A percentile compares a stretch with the other conserved stretches of the same genome.
These are phyloP conservation scores for Pisolithus microcarpus DNA, from an alignment of 768 basidiomycete genomes.

Conservation along the genomic window DNA sequence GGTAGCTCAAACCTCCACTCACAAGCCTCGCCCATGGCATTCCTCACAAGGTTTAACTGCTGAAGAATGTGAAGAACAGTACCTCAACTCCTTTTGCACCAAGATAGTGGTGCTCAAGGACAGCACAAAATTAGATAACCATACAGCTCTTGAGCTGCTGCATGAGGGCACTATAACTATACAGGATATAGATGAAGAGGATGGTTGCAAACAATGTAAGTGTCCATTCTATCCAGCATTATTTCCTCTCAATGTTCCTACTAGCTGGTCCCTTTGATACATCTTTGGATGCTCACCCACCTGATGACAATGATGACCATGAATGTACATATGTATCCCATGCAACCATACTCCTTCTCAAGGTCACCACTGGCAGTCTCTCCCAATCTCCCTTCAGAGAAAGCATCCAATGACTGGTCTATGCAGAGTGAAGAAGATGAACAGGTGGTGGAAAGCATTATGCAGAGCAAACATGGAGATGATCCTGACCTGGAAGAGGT, in stretches of 20 bases:
- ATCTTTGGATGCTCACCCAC: no score
- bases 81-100: not conserved
- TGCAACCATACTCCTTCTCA: no score
- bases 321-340: no score
- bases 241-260: not conserved
- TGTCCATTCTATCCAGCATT: not conserved
- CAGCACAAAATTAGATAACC: not conserved
- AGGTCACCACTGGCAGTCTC: not conserved
- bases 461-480: not conserved
- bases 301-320: no score
- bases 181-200: not conserved
- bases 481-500: not conserved
- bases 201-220: not conserved
- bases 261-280: not conserved
- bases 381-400: not conserved
- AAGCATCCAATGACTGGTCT: not conserved
- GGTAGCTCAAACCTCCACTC: not conserved
- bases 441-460: not conserved
- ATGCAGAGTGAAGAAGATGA: not conserved
- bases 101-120: not conserved
- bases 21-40: not conserved
- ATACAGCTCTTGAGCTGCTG: not conserved
- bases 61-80: not conserved
- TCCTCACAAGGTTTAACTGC: not conserved
- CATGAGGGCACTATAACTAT: not conserved